A percentile compares a stretch with the other conserved stretches of the same genome.
phyloP scores from a whole-genome alignment of 1,284 basidiomycete species.

The Cutaneotrichosporon mucoides region DNA sequence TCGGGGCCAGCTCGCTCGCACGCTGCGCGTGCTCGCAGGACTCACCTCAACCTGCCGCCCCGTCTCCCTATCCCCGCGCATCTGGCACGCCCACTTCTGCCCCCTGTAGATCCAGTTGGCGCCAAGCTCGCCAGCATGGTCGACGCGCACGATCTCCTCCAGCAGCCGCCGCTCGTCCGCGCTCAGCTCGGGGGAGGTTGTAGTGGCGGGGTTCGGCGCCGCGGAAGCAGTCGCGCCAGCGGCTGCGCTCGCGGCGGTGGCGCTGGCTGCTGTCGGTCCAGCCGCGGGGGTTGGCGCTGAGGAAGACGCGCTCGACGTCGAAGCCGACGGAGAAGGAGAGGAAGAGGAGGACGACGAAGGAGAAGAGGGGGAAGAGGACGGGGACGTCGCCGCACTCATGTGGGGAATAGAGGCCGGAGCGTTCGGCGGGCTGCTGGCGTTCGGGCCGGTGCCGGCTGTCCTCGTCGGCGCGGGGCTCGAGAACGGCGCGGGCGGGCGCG shows the following conservation, averaged over 20 bases:
- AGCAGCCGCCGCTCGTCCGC: constrained; percentile 38
- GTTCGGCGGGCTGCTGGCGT: constrained; percentile 1
- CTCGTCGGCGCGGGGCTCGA: background rate
- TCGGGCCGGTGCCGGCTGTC: background rate
- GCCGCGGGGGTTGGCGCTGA: background rate
- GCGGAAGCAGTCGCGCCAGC: background rate
- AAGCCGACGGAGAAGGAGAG: background rate
- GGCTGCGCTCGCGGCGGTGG: background rate
- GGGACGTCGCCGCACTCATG: background rate
- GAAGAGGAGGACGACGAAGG: background rate
- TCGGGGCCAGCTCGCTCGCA: too few relatives aligned
- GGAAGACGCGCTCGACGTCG: background rate
- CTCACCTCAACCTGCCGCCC: constrained; percentile 71
- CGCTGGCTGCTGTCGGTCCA: background rate
- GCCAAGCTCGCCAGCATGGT: constrained; percentile 88
- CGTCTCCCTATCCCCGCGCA: constrained; percentile 61
- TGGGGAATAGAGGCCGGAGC: constrained; percentile 8
- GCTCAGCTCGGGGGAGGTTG: constrained; percentile 35
- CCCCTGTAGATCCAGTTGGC: constrained; percentile 91
- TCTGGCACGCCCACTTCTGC: constrained; percentile 61
- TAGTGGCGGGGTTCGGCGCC: constrained; percentile 28
- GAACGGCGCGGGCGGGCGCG: constrained; percentile 1
- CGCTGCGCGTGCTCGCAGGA: background rate
- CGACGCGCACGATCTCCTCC: constrained; percentile 63
- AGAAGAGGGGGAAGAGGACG: background rate